Conservation (phyloP, 441 rosid species). For the Bocquillonia castaneifolia region DNA sequence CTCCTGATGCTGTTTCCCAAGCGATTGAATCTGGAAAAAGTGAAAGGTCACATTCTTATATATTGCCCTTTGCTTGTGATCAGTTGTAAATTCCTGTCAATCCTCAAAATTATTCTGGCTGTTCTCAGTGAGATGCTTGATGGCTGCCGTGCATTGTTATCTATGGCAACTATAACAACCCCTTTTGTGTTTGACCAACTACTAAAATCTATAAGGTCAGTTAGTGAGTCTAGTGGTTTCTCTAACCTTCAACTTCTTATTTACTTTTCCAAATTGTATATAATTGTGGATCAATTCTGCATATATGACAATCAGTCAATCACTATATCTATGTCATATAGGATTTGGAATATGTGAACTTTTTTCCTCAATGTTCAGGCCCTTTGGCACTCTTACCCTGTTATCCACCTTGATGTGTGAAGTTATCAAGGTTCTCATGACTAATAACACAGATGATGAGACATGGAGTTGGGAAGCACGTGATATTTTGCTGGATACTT, state of each 20-base stretch:
- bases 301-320: conserved; percentile 15
- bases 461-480: conserved; percentile 98
- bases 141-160: conserved; percentile 91
- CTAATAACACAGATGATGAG: conserved; percentile 59
- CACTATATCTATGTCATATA: conserved; percentile 4
- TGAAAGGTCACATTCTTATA: conserved; percentile 56
- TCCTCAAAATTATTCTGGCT: conserved; percentile 25
- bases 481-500: conserved; percentile 89
- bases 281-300: neutral
- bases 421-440: conserved; percentile 74
- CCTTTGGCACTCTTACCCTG: conserved; percentile 79
- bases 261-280: conserved; percentile 1
- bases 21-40: conserved; percentile 86
- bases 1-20: conserved; percentile 71
- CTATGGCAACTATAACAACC: conserved; percentile 70
- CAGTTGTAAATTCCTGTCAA: conserved; percentile 22
- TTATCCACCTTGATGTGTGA: conserved; percentile 86
- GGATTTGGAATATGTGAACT: conserved; percentile 8
- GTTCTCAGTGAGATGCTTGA: conserved; percentile 88
- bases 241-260: conserved; percentile 6
- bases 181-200: conserved; percentile 72
- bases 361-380: conserved; percentile 45
- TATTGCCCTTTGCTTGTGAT: conserved; percentile 19
- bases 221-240: conserved; percentile 12
- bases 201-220: conserved; percentile 76